Base-by-base conservation (phyloP, 2,329 filamentous ascomycete genomes). In the Phialophora tarda region DNA sequence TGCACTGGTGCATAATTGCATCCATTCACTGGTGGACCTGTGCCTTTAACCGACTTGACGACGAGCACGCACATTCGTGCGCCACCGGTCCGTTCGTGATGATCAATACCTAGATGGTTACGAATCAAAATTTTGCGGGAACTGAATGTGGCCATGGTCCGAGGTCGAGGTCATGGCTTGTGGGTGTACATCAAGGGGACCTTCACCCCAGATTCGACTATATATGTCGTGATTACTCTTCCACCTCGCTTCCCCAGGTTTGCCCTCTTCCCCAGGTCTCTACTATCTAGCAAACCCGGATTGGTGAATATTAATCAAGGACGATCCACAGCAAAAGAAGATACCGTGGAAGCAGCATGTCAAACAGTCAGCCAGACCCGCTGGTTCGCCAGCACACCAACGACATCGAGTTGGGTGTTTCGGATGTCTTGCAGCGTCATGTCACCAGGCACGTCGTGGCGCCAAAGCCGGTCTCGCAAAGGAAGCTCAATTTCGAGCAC, bases 401-500 rank as follows among this genome's bases (percentile, higher is more conserved):
- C 58, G 75, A 76, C 60, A 70, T 78, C 50, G 84, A 87, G 72
- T 71, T 86, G 21, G 84, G 84, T 65, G 78, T 83, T 1, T 84
- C 84, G 2, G 84, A 86, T 63, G 84, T 82, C 3, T 74, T 85
- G 12, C 79, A 85, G 72, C 76, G 79, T 55, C 84, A 86, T 72
- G 76, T 82, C 55, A 77, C 78, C 7, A 78, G 84, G 23, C 78
- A 84, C 73, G 83, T 86, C 21, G 80, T 86, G 10, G 73, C 80
- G 24, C 70, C 80, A 3, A 82, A 82, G 68, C 81, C 83, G 10
- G 80, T 87, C 8, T 83, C 83, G 3, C 81, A 86, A 71, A 78
- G 82, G 17, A 84, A 81, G 69, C 81, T 87, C 59, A 78, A 84
- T 71, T 86, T 86, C 66, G 85, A 88, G 74, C 80, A 83, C 68